Conservation (phyloP, 2,329 filamentous ascomycete genomes). For the Botrytis aclada region DNA sequence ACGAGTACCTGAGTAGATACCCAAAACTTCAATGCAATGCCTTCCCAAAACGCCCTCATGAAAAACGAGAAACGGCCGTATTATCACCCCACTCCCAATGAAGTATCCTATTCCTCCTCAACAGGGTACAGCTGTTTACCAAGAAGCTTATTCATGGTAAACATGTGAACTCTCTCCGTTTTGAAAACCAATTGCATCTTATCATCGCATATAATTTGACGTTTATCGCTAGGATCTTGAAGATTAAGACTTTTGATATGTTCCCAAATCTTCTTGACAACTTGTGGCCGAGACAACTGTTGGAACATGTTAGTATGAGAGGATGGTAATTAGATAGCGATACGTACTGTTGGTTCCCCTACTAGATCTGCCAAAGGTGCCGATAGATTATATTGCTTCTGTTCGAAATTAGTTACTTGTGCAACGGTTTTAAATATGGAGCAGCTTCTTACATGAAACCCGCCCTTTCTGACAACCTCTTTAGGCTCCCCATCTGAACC, state of each 20-base stretch:
- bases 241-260: slow-evolving; percentile 87
- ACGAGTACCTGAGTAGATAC: not conserved
- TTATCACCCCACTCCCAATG: not conserved
- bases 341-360: slow-evolving; percentile 63
- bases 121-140: slow-evolving; percentile 84
- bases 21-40: slow-evolving; percentile 13
- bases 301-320: slow-evolving; percentile 19
- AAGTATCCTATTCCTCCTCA: slow-evolving; percentile 52
- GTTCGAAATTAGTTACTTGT: slow-evolving; percentile 5
- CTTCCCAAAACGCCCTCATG: slow-evolving; percentile 10
- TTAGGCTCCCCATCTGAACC: slow-evolving; percentile 56
- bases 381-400: slow-evolving; percentile 74
- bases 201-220: slow-evolving; percentile 90
- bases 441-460: slow-evolving; percentile 69
- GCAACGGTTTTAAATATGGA: slow-evolving; percentile 28
- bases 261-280: slow-evolving; percentile 94
- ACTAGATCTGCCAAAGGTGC: slow-evolving; percentile 65
- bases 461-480: slow-evolving; percentile 73
- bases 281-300: slow-evolving; percentile 87
- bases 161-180: slow-evolving; percentile 90
- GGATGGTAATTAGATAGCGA: not conserved
- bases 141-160: slow-evolving; percentile 97
- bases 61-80: not conserved
- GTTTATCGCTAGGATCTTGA: slow-evolving; percentile 87
- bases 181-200: slow-evolving; percentile 91